Base-by-base conservation (phyloP, 192 early-diverging fungal genomes). In the Podila horticola region DNA sequence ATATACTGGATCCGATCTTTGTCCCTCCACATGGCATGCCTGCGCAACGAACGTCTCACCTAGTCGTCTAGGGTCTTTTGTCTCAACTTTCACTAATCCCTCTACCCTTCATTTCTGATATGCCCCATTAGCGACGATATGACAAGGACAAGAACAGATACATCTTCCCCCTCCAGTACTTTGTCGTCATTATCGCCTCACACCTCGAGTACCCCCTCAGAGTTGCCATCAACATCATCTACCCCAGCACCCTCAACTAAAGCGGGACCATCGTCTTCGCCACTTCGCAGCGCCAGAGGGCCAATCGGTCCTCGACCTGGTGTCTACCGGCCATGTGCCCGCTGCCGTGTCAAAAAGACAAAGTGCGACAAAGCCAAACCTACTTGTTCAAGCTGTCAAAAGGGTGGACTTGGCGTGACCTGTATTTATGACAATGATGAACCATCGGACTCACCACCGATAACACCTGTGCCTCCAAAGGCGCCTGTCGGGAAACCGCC, bases 391-490 rank as follows among this genome's bases (percentile, higher is more conserved):
- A 81, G 30, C 45, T 81, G 77, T 33, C 34, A 52, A n/a, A 81
- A 81, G 67, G 55, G 28, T 15, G 74, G 67, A 26, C 64, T 52
- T 26, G 65, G 68, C 15, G 67, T 52, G 17, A 28, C 62, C 13
- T 81, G 77, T 34, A 71, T 81, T 26, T 81, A 81, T 49, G 77
- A 81, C 38, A 81, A 81, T 24, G 71, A 81, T 31, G 77, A 81
- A 33, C 77, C 77, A 15, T 28, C 70, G 5, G 31, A 28, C 7
- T 57, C 30, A 13, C 33, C 60, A 15, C 61, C 69, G 1, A 4
- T 31, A 12, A 11, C 59, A 26, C 57, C 58, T 29, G 22, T 12
- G 38, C n/a, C 52, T 7, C 17, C 55, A 26, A 34, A 33, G 20
- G 19, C 24, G 20, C n/a, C n/a, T n/a, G 33, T 15, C 4, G 22